Base-by-base conservation (phyloP, 2,329 filamentous ascomycete genomes). In the Ceratocystiopsis brevicomis region DNA sequence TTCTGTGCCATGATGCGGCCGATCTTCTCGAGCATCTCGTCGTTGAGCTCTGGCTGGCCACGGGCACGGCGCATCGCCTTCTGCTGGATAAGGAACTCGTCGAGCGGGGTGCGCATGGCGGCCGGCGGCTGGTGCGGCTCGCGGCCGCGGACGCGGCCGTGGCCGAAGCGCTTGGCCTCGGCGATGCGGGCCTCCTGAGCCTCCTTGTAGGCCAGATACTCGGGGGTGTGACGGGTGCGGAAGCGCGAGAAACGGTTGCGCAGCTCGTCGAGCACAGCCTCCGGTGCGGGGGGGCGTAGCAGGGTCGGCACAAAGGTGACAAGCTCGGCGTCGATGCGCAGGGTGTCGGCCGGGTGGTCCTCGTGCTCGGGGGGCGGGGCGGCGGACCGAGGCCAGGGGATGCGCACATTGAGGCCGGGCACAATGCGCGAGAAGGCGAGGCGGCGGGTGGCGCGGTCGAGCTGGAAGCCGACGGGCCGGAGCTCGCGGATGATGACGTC, bases 181-280 rank as follows among this genome's bases (percentile, higher is more conserved):
- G 36, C 17, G 37, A 40, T 50, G 16, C 33, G 51, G 50, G 43
- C 54, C 33, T 54, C 40, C 52, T 58, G 52, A 43, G 58, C 59
- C 52, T 63, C 61, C 55, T 65, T 61, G 57, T 61, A 59, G 48
- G 58, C 61, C 42, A 87, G 59, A 57, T 80, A 93, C 58, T 79
- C 80, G 39, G 71, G 64, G 49, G 86, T 81, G 62, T 93, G 84
- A 40, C 83, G 69, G 43, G 78, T 85, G 54, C 86, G 71, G 73
- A 87, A 90, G 53, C 71, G 75, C 52, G 78, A 82, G 69, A 78
- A 93, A 57, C 77, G 80, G 65, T 81, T 80, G 56, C 86, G 72
- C 56, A 96, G 67, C 66, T 96, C 88, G 58, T 94, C 78, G 50
- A 93, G 70, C 35, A 95, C 71, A n/a, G 61, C 63, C 30, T 67